A percentile compares a stretch with the other conserved stretches of the same genome.
These are phyloP conservation scores for Penicillium vulpinum DNA, from an alignment of 2,329 filamentous ascomycete species.

Conservation along the genomic window DNA sequence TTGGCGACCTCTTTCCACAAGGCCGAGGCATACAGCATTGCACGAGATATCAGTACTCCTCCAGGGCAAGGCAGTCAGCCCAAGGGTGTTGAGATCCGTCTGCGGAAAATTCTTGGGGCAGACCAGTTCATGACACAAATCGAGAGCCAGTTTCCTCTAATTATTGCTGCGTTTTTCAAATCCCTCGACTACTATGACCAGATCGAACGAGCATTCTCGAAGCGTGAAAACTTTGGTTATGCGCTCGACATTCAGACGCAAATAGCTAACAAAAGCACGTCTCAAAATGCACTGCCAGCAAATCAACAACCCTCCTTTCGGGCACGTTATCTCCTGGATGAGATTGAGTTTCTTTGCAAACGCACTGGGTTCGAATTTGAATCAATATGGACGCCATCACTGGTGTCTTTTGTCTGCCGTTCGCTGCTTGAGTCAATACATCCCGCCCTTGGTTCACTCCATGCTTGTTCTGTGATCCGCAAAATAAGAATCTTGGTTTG, in stretches of 20 bases:
- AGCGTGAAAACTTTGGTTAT: slow-evolving; percentile 58
- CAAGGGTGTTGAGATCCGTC: slow-evolving; percentile 61
- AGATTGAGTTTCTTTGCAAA: slow-evolving; percentile 76
- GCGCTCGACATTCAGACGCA: slow-evolving; percentile 65
- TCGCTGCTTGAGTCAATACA: slow-evolving; percentile 79
- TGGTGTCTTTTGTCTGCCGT: slow-evolving; percentile 73
- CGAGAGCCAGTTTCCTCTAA: slow-evolving; percentile 70
- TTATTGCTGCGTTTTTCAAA: slow-evolving; percentile 74
- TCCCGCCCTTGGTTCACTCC: slow-evolving; percentile 77
- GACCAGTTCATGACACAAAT: slow-evolving; percentile 64
- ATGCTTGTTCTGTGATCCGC: slow-evolving; percentile 81
- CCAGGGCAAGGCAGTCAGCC: slow-evolving; percentile 46
- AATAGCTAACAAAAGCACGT: slow-evolving; percentile 70
- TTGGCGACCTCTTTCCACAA: slow-evolving; percentile 72
- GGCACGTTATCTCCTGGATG: slow-evolving; percentile 71
- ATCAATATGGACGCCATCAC: slow-evolving; percentile 71
- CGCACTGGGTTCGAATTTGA: slow-evolving; percentile 65
- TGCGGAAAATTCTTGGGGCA: slow-evolving; percentile 69
- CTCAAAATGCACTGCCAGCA: slow-evolving; percentile 64
- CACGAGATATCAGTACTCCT: slow-evolving; percentile 64
- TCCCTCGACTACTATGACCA: slow-evolving; percentile 75
- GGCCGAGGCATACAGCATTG: slow-evolving; percentile 78
- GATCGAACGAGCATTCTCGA: slow-evolving; percentile 66
- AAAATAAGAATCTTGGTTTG: slow-evolving; percentile 81
- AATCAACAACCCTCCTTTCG: slow-evolving; percentile 87